Evolutionary conservation across 306 rosid species (phyloP), one percentile per base, ranked within the genome.

Genomic region (Prunus dulcis): DNA sequence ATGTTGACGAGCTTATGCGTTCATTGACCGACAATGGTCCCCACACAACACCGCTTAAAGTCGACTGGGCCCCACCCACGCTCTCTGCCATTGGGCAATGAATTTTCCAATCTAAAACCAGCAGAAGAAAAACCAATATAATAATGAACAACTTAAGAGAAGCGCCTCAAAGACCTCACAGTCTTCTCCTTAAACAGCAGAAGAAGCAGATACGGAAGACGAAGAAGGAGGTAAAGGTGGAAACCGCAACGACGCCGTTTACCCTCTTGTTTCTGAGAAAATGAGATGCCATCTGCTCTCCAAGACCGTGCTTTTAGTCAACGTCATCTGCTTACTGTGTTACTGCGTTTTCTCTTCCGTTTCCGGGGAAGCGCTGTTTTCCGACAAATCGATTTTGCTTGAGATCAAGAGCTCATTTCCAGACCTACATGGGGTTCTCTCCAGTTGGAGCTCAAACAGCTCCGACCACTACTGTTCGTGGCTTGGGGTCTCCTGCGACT

Each of bases 401-500:
- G 78, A 83, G 55, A 67, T 83, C 12, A 83, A 83, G 46, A 23
- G 65, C 75, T 75, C 79, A 5, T 22, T 84, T 75, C 75, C 32
- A 14, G 83, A 84, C 70, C 79, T 75, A 7, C 2, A 41, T 72
- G 81, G 78, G 64, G 55, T 75, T 73, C 80, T 84, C 30, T 81
- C 81, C 7, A 62, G 73, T 58, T 78, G 84, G 85, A 41, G 13
- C 41, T 10, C 51, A 13, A 23, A 5, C 71, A 57, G 49, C 74
- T 52, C 51, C 49, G 78, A 50, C 79, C 78, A 55, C 71, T 78
- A 79, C 78, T 83, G 86, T 27, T 69, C 63, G 18, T 83, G 83
- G 86, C 27, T 20, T 45, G 83, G 86, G 46, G 81, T 83, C 55
- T 55, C 78, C 43, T 83, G 83, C 75, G 78, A 75, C 78, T 65